Evolutionary conservation across 2,329 filamentous ascomycete species (phyloP).

Genomic region (Alternaria longipes): DNA sequence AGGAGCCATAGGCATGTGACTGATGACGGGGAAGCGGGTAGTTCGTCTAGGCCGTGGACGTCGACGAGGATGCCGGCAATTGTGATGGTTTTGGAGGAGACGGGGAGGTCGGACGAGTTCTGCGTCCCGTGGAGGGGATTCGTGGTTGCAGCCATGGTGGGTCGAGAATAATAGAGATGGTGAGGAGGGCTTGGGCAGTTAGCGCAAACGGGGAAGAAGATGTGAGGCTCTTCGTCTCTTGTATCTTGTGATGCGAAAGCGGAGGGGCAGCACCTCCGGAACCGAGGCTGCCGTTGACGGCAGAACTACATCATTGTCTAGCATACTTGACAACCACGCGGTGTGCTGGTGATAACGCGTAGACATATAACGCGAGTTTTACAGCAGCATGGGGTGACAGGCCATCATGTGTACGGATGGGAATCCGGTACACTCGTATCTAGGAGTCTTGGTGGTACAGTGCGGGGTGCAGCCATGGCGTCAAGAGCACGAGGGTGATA

Average conservation of each 20-base stretch:
- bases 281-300: conserved; percentile 10
- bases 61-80: conserved; percentile 82
- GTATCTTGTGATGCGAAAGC: background rate
- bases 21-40: conserved; percentile 63
- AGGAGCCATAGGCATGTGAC: conserved; percentile 91
- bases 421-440: background rate
- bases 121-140: conserved; percentile 49
- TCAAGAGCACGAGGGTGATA: background rate
- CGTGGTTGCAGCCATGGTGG: conserved; percentile 44
- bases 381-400: background rate
- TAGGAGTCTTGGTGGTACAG: background rate
- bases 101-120: conserved; percentile 39
- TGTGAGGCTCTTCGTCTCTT: background rate
- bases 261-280: conserved; percentile 3
- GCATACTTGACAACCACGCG: background rate
- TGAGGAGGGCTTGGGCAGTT: background rate
- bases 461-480: conserved; percentile 7
- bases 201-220: background rate
- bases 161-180: background rate
- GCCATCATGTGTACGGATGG: background rate
- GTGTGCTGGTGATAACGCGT: background rate
- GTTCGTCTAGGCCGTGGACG: conserved; percentile 81
- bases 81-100: conserved; percentile 73
- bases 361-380: background rate
- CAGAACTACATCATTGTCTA: conserved; percentile 3